A percentile compares a stretch with the other conserved stretches of the same genome.
phyloP scores from a whole-genome alignment of 768 basidiomycete genomes.

The Collybia nuda region DNA sequence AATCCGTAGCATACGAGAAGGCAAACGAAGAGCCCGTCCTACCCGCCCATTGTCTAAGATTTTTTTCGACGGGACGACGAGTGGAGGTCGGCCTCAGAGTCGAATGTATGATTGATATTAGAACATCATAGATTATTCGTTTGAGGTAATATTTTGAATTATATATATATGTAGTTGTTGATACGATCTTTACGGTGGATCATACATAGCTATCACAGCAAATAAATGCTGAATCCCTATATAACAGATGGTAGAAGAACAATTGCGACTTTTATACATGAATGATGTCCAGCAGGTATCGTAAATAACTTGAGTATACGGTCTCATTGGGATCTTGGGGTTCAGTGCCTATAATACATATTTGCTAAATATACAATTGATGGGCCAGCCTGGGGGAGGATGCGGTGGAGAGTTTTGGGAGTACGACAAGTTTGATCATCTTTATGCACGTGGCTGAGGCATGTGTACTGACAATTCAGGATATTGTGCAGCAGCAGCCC shows the following conservation, averaged over 20 bases:
- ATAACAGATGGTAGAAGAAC: too few species aligned
- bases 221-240: too few species aligned
- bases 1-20: slow-evolving; percentile 77
- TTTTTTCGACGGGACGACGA: slow-evolving; percentile 63
- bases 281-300: too few species aligned
- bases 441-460: background rate
- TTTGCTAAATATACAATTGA: background rate
- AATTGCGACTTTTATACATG: background rate
- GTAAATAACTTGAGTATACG: too few species aligned
- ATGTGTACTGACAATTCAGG: slow-evolving; percentile 2
- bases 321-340: too few species aligned
- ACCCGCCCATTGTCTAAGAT: slow-evolving; percentile 73
- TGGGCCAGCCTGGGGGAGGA: background rate
- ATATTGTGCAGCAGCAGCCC: slow-evolving; percentile 6
- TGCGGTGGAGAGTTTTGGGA: background rate
- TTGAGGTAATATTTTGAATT: too few species aligned
- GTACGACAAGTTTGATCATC: background rate
- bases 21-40: slow-evolving; percentile 51
- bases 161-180: too few species aligned
- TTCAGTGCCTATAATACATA: background rate
- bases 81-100: slow-evolving; percentile 26
- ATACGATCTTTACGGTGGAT: too few species aligned
- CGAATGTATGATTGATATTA: slow-evolving; percentile 25
- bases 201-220: too few species aligned
- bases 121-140: too few species aligned